A percentile compares a stretch with the other conserved stretches of the same genome.
phyloP scores from a whole-genome alignment of 139 green algal genomes.

The Mesostigma viride region DNA sequence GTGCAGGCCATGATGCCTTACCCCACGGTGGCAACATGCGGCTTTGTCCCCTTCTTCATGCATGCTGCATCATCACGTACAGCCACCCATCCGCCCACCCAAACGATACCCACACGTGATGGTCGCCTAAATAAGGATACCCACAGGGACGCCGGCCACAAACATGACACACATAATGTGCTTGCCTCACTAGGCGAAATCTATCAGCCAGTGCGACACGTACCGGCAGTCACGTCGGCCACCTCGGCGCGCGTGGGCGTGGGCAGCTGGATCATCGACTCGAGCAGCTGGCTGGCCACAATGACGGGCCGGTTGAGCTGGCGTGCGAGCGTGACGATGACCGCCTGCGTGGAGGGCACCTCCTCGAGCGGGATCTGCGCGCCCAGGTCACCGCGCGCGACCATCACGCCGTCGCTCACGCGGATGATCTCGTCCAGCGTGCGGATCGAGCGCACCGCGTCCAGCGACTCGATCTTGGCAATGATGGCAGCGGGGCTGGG shows the following conservation, averaged over 20 bases:
- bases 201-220: too few species aligned
- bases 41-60: too few species aligned
- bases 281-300: conserved; percentile 47
- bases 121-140: too few species aligned
- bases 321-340: conserved; percentile 57
- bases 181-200: too few species aligned
- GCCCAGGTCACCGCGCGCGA: conserved; percentile 91
- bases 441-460: conserved; percentile 83
- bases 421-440: conserved; percentile 91
- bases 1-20: too few species aligned
- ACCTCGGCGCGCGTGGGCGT: conserved; percentile 63
- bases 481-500: conserved; percentile 82
- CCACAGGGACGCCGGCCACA: too few species aligned
- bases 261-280: conserved; percentile 47
- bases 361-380: conserved; percentile 99
- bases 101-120: too few species aligned
- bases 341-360: conserved; percentile 67
- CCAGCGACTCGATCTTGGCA: conserved; percentile 92
- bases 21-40: too few species aligned
- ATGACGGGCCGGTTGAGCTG: conserved; percentile 44
- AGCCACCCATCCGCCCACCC: too few species aligned
- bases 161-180: too few species aligned
- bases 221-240: too few species aligned
- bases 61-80: too few species aligned
- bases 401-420: conserved; percentile 66